Conservation (phyloP, 495 filamentous ascomycete species). For the Aspergillus carlsbadensis region DNA sequence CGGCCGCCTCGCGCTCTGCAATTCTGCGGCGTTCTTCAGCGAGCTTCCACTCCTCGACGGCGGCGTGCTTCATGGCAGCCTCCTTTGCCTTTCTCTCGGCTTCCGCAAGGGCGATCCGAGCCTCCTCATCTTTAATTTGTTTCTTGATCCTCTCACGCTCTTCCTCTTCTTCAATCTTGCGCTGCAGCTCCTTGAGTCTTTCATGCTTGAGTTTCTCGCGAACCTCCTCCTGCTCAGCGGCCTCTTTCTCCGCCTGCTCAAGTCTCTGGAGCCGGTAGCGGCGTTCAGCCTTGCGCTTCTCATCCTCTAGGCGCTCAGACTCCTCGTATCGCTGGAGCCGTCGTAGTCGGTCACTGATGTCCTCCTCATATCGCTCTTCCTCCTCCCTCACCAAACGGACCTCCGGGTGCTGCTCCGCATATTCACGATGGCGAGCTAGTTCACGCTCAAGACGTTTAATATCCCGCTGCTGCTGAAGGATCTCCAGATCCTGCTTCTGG, state of each 20-base stretch:
- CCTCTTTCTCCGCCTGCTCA: conserved; percentile 31
- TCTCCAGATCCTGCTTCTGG: conserved; percentile 39
- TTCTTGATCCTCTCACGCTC: conserved; percentile 40
- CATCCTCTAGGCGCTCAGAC: conserved; percentile 32
- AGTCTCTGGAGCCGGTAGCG: conserved; percentile 29
- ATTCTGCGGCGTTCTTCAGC: conserved; percentile 45
- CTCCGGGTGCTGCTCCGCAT: conserved; percentile 14
- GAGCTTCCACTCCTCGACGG: conserved; percentile 56
- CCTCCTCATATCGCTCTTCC: conserved; percentile 38
- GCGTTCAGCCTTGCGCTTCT: conserved; percentile 30
- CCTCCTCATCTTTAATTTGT: conserved; percentile 38
- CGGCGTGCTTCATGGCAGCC: conserved; percentile 50
- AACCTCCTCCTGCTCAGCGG: conserved; percentile 27
- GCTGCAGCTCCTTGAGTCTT: conserved; percentile 33
- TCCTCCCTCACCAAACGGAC: conserved; percentile 30
- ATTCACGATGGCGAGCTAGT: conserved; percentile 33
- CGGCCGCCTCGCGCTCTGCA: conserved; percentile 30
- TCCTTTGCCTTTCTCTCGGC: conserved; percentile 46
- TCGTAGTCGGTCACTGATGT: conserved; percentile 34
- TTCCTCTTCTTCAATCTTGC: conserved; percentile 43
- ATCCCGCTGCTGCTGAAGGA: conserved; percentile 43
- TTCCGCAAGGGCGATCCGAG: conserved; percentile 30
- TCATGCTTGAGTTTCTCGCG: conserved; percentile 19
- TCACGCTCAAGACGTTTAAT: conserved; percentile 47
- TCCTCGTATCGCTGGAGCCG: conserved; percentile 35